phyloP scores from a whole-genome alignment of 164 flowering plant species.

The Liriodendron chinense region DNA sequence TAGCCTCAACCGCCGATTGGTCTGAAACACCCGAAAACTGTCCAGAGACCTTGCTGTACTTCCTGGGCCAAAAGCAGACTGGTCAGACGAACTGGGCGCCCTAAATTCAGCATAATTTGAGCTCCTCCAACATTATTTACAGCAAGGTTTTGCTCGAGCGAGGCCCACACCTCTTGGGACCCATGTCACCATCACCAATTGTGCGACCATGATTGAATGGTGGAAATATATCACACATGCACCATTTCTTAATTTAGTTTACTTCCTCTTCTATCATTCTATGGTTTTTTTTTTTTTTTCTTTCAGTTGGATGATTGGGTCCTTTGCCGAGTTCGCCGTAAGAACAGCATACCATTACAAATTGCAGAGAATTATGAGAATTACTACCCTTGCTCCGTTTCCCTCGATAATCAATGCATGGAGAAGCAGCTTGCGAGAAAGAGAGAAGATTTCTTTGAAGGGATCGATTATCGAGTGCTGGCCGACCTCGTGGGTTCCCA shows the following conservation, averaged over 20 bases:
- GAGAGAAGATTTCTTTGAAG: constrained; percentile 6
- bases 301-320: constrained; percentile 43
- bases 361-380: constrained; percentile 7
- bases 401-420: not conserved
- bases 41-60: too few species aligned
- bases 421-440: constrained; percentile 5
- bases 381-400: not conserved
- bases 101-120: too few species aligned
- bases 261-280: too few species aligned
- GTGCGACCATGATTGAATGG: too few species aligned
- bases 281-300: not conserved
- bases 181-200: not conserved
- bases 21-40: too few species aligned
- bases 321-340: constrained; percentile 34
- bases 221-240: too few species aligned
- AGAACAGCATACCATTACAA: constrained; percentile 9
- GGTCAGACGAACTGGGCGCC: too few species aligned
- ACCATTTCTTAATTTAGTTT: too few species aligned
- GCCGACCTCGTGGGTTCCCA: not conserved
- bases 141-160: too few species aligned
- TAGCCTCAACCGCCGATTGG: too few species aligned
- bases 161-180: not conserved
- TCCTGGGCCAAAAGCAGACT: too few species aligned
- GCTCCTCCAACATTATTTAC: too few species aligned
- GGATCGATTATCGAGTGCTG: not conserved